phyloP scores from a whole-genome alignment of 2,329 filamentous ascomycete species.

The Exserohilum rostratum region DNA sequence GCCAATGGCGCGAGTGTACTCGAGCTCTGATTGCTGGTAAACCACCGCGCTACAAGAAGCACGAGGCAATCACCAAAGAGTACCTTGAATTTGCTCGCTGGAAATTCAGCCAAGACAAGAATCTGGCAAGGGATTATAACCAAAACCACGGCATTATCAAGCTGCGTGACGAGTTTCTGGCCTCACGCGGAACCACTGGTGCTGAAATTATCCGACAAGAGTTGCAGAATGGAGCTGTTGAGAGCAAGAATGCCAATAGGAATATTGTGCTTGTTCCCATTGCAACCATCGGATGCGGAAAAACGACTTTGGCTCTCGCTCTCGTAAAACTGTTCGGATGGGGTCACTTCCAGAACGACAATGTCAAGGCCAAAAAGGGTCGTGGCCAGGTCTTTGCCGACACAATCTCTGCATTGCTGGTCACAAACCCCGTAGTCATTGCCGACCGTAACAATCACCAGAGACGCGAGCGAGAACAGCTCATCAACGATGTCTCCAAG shows the following conservation, averaged over 20 bases:
- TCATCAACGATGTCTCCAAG: constrained; percentile 77
- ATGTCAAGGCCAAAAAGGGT: constrained; percentile 77
- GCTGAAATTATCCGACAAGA: constrained; percentile 85
- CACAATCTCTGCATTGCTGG: constrained; percentile 69
- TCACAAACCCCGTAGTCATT: constrained; percentile 73
- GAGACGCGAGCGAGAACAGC: constrained; percentile 82
- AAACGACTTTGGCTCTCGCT: constrained; percentile 88
- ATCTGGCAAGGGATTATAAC: constrained; percentile 73
- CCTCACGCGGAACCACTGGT: constrained; percentile 81
- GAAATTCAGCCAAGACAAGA: constrained; percentile 71
- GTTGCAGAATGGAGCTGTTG: constrained; percentile 60
- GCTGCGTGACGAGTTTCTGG: constrained; percentile 85
- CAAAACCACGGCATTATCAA: constrained; percentile 94
- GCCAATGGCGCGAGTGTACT: constrained; percentile 97
- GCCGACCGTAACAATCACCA: constrained; percentile 96
- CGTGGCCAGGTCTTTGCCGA: constrained; percentile 80
- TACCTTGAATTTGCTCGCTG: constrained; percentile 83
- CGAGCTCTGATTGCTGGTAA: constrained; percentile 82
- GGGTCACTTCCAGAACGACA: constrained; percentile 96
- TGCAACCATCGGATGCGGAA: constrained; percentile 93
- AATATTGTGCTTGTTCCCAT: constrained; percentile 87
- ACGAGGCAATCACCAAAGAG: constrained; percentile 85
- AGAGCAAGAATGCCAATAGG: constrained; percentile 61
- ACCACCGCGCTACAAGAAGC: constrained; percentile 80
- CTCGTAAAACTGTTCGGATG: constrained; percentile 83